Conservation (phyloP, 306 rosid genomes). For the Glycine latifolia region DNA sequence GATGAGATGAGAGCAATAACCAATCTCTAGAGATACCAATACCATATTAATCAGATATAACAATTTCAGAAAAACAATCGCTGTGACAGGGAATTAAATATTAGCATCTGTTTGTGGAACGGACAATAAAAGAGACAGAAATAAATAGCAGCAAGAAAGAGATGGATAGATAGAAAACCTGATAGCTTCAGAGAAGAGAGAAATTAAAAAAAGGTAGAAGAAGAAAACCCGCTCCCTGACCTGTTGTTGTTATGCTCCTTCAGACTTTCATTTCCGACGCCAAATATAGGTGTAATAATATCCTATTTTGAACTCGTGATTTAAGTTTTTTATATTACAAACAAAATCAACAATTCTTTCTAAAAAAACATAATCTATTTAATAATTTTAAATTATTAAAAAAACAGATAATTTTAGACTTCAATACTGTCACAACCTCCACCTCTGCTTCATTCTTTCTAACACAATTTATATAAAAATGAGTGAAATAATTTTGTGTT, state of each 20-base stretch:
- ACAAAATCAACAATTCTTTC: too few species aligned
- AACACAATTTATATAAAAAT: too few species aligned
- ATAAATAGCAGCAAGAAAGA: conserved; percentile 14
- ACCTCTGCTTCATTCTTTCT: too few species aligned
- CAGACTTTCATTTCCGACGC: conserved; percentile 31
- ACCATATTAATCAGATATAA: conserved; percentile 30
- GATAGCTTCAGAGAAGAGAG: conserved; percentile 43
- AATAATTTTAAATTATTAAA: too few species aligned
- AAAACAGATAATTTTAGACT: too few species aligned
- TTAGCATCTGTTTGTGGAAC: conserved; percentile 35
- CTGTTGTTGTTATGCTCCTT: conserved; percentile 6
- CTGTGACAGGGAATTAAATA: background rate
- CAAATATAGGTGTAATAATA: conserved; percentile 31
- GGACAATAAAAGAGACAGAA: conserved; percentile 22
- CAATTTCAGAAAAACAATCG: background rate
- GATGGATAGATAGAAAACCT: conserved; percentile 47
- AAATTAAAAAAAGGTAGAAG: conserved; percentile 34
- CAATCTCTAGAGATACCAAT: conserved; percentile 42
- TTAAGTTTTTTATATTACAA: too few species aligned
- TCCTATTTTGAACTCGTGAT: conserved; percentile 30
- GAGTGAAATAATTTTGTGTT: too few species aligned
- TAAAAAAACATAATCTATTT: too few species aligned
- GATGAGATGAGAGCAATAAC: conserved; percentile 26
- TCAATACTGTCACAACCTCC: too few species aligned
- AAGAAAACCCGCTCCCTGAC: conserved; percentile 43